Conservation (phyloP, 495 filamentous ascomycete genomes). For the Penicillium argentinense region DNA sequence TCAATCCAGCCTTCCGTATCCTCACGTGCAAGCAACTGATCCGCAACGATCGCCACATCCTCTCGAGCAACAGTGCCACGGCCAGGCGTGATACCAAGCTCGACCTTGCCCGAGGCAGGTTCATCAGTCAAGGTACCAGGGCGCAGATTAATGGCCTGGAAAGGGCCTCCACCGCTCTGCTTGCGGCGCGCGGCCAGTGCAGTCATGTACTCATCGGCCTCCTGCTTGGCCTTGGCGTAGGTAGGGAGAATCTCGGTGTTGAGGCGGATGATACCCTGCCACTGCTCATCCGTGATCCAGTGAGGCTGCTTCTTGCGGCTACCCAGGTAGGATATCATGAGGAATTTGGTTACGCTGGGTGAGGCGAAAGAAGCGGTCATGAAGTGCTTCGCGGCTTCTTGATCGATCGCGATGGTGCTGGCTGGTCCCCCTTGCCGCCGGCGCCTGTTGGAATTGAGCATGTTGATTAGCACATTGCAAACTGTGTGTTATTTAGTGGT, state of each 20-base stretch:
- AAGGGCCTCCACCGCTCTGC: constrained; percentile 38
- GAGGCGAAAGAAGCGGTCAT: constrained; percentile 61
- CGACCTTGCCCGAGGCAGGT: constrained; percentile 58
- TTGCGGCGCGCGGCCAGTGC: constrained; percentile 50
- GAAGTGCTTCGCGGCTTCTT: constrained; percentile 69
- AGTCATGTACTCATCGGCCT: constrained; percentile 72
- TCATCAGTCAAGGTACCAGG: constrained; percentile 64
- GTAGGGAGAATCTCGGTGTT: constrained; percentile 56
- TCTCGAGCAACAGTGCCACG: constrained; percentile 59
- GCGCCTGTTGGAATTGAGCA: constrained; percentile 48
- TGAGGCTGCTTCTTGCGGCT: constrained; percentile 56
- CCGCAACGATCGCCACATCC: constrained; percentile 70
- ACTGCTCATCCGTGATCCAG: constrained; percentile 68
- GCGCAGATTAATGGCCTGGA: constrained; percentile 67
- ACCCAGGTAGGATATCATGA: constrained; percentile 68
- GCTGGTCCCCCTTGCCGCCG: constrained; percentile 71
- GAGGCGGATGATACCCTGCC: constrained; percentile 47
- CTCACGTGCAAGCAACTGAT: constrained; percentile 59
- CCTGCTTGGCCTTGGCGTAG: constrained; percentile 74
- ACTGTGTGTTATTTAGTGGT: too few species aligned
- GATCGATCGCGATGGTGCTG: constrained; percentile 63
- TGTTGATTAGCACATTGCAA: constrained; percentile 8
- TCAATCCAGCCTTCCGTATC: constrained; percentile 63
- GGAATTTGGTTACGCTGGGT: constrained; percentile 65
- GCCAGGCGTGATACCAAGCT: constrained; percentile 59